A percentile compares a stretch with the other conserved stretches of the same genome.
Conservation (phyloP, 768 basidiomycete genomes). For the Phanerochaete sordida region DNA sequence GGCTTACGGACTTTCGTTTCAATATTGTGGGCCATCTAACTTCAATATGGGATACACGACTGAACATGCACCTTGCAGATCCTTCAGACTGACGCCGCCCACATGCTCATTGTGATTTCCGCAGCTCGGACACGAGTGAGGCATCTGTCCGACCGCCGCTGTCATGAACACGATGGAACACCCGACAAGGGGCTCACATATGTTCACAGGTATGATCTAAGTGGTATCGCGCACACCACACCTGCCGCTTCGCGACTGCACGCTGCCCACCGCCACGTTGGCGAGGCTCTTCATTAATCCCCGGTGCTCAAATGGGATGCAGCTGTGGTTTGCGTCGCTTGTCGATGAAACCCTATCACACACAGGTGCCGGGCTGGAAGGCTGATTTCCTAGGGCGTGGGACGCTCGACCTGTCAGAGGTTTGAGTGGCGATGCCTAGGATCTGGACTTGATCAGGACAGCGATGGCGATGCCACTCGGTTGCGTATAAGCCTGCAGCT, state of each 20-base stretch:
- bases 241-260: background rate
- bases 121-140: background rate
- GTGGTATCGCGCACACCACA: background rate
- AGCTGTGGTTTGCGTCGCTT: background rate
- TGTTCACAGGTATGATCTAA: background rate
- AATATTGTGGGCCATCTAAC: background rate
- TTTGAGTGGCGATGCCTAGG: background rate
- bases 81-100: background rate
- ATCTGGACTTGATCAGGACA: background rate
- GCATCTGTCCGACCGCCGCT: background rate
- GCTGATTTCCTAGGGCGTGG: background rate
- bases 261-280: background rate
- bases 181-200: too few species aligned
- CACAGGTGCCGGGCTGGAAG: background rate
- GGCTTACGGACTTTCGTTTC: background rate
- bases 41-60: background rate
- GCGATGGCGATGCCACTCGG: background rate
- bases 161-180: too few species aligned
- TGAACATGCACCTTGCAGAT: background rate
- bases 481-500: background rate
- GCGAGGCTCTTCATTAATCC: background rate
- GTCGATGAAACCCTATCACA: slow-evolving; percentile 1
- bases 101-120: background rate
- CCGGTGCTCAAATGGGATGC: background rate
- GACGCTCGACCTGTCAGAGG: background rate